phyloP scores from a whole-genome alignment of 495 filamentous ascomycete species.

The Aspergillus biplanus region DNA sequence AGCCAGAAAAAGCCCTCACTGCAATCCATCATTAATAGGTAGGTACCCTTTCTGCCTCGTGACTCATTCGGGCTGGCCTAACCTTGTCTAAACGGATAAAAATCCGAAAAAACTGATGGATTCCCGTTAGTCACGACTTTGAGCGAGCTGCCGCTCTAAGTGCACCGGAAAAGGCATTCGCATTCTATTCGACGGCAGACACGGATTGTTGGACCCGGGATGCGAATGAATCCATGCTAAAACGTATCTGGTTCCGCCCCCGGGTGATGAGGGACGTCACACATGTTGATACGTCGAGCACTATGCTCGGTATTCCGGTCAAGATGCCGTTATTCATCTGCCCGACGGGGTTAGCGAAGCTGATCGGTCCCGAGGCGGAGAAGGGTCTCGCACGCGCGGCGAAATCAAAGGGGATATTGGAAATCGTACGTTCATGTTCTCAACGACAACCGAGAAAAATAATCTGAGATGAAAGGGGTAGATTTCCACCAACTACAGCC shows the following conservation, averaged over 20 bases:
- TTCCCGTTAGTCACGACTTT: slow-evolving; percentile 6
- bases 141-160: slow-evolving; percentile 1
- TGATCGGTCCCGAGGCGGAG: slow-evolving; percentile 10
- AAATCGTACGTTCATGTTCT: slow-evolving; percentile 2
- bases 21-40: slow-evolving; percentile 9
- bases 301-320: slow-evolving; percentile 3
- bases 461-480: not conserved
- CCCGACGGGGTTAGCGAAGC: not conserved
- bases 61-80: too few relatives aligned
- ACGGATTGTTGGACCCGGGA: slow-evolving; percentile 16
- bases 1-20: not conserved
- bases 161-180: slow-evolving; percentile 8
- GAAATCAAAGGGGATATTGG: slow-evolving; percentile 9
- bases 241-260: slow-evolving; percentile 14
- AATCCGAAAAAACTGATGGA: not conserved
- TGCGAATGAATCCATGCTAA: slow-evolving; percentile 16
- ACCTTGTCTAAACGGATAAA: slow-evolving; percentile 2
- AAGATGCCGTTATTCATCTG: slow-evolving; percentile 16
- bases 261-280: slow-evolving; percentile 11
- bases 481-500: slow-evolving; percentile 11
- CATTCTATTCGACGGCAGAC: slow-evolving; percentile 16
- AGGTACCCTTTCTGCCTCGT: not conserved
- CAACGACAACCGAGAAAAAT: not conserved
- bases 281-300: not conserved
- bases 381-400: slow-evolving; percentile 5